Percentiles rank a stretch among this genome's conserved stretches.
These are phyloP conservation scores for Barnettozyma californica DNA, from an alignment of 805 yeast genomes.

Conservation along the genomic window DNA sequence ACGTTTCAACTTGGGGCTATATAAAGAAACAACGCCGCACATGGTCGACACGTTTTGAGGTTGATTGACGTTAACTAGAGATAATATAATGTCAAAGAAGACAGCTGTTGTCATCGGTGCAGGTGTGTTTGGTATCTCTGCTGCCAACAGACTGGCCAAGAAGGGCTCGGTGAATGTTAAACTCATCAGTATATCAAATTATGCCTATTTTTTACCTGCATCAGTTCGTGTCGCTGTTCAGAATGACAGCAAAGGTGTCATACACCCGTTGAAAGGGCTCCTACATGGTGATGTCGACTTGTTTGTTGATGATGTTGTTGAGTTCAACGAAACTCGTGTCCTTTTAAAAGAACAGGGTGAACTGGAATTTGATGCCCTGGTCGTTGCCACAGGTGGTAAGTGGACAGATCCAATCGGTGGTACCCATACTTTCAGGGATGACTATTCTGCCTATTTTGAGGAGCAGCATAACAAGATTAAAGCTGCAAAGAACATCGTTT, in stretches of 20 bases:
- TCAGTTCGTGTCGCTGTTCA: conserved; percentile 19
- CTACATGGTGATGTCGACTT: conserved; percentile 15
- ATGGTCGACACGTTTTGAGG: too few species aligned
- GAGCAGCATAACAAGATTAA: conserved; percentile 14
- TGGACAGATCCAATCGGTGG: conserved; percentile 26
- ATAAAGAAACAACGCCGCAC: too few species aligned
- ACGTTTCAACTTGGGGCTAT: too few species aligned
- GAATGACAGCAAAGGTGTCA: conserved; percentile 14
- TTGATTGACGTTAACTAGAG: too few species aligned
- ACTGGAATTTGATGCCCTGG: conserved; percentile 21
- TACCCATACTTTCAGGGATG: conserved; percentile 14
- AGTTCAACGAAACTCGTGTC: conserved; percentile 15
- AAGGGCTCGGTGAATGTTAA: conserved; percentile 8
- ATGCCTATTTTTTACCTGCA: conserved; percentile 11
- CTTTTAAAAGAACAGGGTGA: conserved; percentile 9
- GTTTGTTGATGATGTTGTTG: conserved; percentile 14
- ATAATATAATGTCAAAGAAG: background rate
- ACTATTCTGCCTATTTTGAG: conserved; percentile 12
- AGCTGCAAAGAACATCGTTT: conserved; percentile 23
- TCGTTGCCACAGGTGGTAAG: conserved; percentile 29
- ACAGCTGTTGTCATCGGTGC: conserved; percentile 22
- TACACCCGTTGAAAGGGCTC: conserved; percentile 18
- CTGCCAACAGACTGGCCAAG: conserved; percentile 18
- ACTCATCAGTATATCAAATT: conserved; percentile 15
- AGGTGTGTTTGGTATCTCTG: conserved; percentile 20